Conservation (phyloP, 2,329 filamentous ascomycete species). For the Xylaria sp. region DNA sequence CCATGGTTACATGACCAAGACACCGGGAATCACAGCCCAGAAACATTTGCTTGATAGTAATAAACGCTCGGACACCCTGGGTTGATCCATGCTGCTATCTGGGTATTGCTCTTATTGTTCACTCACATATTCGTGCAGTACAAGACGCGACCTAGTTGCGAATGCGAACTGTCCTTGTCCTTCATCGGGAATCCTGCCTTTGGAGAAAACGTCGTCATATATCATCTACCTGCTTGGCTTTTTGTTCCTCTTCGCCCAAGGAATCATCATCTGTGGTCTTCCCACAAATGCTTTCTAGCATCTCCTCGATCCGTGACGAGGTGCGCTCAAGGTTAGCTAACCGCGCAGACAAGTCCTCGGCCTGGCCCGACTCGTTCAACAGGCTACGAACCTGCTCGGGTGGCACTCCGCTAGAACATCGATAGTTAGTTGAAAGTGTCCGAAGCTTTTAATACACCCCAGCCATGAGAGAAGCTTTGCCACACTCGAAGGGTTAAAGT, state of each 20-base stretch:
- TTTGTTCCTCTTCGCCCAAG: constrained; percentile 42
- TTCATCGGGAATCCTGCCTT: constrained; percentile 31
- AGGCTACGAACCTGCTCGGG: constrained; percentile 62
- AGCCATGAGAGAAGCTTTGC: background rate
- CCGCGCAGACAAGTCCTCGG: constrained; percentile 57
- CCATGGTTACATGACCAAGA: background rate
- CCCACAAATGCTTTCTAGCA: constrained; percentile 55
- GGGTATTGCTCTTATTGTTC: background rate
- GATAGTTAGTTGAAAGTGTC: constrained; percentile 1
- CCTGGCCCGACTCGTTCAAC: constrained; percentile 59
- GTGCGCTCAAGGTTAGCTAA: constrained; percentile 63
- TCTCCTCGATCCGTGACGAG: constrained; percentile 60
- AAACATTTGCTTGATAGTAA: constrained; percentile 17
- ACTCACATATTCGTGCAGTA: constrained; percentile 1
- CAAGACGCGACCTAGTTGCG: background rate
- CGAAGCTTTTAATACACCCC: background rate
- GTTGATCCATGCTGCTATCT: background rate
- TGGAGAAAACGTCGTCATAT: constrained; percentile 32
- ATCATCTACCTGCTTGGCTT: constrained; percentile 46
- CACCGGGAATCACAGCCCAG: too few species aligned
- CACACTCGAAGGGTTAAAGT: background rate
- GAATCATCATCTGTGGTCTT: constrained; percentile 37
- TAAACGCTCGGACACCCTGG: background rate
- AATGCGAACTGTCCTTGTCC: background rate
- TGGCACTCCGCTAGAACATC: constrained; percentile 55